Evolutionary conservation across 1,284 basidiomycete species (phyloP).

Genomic region (Cryptococcus depauperatus): DNA sequence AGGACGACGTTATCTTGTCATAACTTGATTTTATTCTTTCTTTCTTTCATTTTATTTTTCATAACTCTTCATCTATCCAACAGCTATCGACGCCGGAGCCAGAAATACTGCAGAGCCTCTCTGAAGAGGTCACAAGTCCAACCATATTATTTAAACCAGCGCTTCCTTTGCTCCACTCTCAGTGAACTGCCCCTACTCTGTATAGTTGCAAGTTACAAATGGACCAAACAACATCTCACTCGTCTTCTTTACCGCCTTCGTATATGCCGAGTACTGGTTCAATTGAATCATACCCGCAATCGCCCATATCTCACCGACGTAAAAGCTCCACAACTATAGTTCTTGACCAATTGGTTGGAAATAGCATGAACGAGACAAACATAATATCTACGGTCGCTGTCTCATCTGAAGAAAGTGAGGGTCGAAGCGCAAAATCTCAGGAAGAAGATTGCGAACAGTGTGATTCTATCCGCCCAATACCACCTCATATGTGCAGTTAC

Average conservation of each 20-base stretch:
- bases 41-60: too few species aligned
- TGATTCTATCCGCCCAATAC: neutral
- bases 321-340: constrained; percentile 5
- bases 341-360: neutral
- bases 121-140: too few species aligned
- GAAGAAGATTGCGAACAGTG: neutral
- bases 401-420: neutral
- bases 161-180: too few species aligned
- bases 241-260: constrained; percentile 10
- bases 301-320: neutral
- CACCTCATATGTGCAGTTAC: constrained; percentile 7
- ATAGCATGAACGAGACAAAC: neutral
- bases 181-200: too few species aligned
- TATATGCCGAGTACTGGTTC: neutral
- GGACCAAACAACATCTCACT: constrained; percentile 4
- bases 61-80: too few species aligned
- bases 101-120: too few species aligned
- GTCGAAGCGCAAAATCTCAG: neutral
- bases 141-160: too few species aligned
- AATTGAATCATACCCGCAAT: constrained; percentile 3
- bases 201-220: too few species aligned
- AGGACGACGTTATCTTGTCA: too few species aligned
- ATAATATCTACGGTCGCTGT: neutral
- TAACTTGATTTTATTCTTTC: too few species aligned
- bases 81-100: too few species aligned